phyloP scores from a whole-genome alignment of 2,329 filamentous ascomycete species.

The Dryadomyces quercus-mongolicae region DNA sequence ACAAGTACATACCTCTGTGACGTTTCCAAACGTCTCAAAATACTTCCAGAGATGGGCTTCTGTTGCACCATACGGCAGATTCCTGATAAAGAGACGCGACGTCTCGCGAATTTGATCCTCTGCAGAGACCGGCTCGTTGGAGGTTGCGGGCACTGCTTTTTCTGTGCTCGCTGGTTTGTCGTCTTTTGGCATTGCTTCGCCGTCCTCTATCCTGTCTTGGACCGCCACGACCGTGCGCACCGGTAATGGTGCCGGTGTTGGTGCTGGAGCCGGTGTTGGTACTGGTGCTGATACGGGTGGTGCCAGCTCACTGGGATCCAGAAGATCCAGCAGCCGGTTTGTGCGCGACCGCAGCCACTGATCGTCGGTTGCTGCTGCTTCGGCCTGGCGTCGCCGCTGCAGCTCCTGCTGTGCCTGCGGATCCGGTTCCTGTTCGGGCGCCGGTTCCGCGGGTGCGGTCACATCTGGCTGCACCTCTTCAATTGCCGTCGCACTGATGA shows the following conservation, averaged over 20 bases:
- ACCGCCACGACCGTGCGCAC: no score
- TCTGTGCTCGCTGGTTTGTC: neutral
- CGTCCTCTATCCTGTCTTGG: neutral
- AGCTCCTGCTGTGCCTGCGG: neutral
- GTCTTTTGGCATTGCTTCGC: neutral
- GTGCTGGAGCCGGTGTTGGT: neutral
- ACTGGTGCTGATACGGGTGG: slow-evolving; percentile 6
- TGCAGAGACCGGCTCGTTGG: slow-evolving; percentile 23
- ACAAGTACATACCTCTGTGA: slow-evolving; percentile 71
- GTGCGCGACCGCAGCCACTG: slow-evolving; percentile 90
- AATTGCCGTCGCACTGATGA: slow-evolving; percentile 9
- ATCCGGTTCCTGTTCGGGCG: neutral
- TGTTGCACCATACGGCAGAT: slow-evolving; percentile 69
- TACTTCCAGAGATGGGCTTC: slow-evolving; percentile 64
- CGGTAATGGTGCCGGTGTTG: neutral
- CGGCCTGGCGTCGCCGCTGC: neutral
- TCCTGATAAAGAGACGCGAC: slow-evolving; percentile 75
- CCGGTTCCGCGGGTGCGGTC: neutral
- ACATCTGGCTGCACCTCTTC: slow-evolving; percentile 6
- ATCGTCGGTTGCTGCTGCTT: slow-evolving; percentile 49
- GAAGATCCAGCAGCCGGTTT: slow-evolving; percentile 70
- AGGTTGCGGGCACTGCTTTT: neutral
- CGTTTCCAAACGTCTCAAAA: slow-evolving; percentile 60
- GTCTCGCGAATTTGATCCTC: slow-evolving; percentile 57
- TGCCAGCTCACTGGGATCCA: slow-evolving; percentile 57